Percentiles rank a stretch among this genome's conserved stretches.
These are phyloP conservation scores for Pichia sp. DNA, from an alignment of 1,139 yeast species.

Conservation along the genomic window DNA sequence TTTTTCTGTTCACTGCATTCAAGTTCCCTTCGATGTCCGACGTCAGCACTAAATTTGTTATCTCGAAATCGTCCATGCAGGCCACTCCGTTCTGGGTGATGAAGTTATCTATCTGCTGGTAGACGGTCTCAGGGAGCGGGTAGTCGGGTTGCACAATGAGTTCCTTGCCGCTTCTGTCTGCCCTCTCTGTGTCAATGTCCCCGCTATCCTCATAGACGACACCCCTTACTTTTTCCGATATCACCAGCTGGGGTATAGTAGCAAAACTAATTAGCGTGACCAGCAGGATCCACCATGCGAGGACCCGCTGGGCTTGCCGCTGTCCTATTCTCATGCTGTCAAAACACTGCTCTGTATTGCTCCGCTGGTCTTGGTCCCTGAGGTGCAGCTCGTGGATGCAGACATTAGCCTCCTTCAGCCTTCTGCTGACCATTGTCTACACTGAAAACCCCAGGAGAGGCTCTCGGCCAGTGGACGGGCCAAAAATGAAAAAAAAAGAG, in stretches of 20 bases:
- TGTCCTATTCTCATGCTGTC: neutral
- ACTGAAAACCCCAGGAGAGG: neutral
- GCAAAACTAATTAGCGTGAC: neutral
- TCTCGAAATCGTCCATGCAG: constrained; percentile 44
- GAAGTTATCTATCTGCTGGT: constrained; percentile 7
- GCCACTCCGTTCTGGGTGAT: constrained; percentile 12
- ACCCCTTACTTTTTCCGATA: neutral
- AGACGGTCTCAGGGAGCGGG: neutral
- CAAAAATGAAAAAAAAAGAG: constrained; percentile 1
- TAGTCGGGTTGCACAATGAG: constrained; percentile 9
- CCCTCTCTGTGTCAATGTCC: neutral
- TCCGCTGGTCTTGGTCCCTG: neutral
- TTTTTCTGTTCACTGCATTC: constrained; percentile 73
- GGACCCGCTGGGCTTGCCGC: neutral
- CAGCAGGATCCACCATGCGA: neutral
- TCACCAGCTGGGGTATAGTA: constrained; percentile 1
- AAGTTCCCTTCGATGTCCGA: constrained; percentile 87
- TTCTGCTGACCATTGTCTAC: neutral
- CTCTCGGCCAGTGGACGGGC: neutral
- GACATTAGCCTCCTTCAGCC: neutral
- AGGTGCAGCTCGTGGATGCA: too few relatives aligned
- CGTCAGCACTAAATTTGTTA: constrained; percentile 61
- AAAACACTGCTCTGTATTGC: neutral
- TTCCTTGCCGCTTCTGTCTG: constrained; percentile 6
- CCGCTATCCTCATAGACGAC: neutral